Base-by-base conservation (phyloP, 1,139 yeast genomes). In the Taphrina populina region DNA sequence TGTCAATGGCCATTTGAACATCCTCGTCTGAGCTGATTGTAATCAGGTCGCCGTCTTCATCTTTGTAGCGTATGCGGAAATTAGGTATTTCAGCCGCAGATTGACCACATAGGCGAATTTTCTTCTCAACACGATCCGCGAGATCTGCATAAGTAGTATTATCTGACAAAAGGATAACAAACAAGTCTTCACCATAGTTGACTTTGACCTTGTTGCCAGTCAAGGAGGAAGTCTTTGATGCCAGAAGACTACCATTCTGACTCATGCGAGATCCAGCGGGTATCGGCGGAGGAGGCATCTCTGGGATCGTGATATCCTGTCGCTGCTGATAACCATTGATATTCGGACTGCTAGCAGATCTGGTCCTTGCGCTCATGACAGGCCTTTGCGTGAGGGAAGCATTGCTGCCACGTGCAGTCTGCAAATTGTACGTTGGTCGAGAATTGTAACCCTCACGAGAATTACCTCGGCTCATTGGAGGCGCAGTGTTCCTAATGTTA, bases 31-130 rank as follows among this genome's bases (percentile, higher is more conserved):
- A 81, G 64, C 83, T 88, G 72, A 92, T 81, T 53, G 86, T 82
- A 47, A 92, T 95, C 68, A 81, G 84, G 68, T 92, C 98, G 17
- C 95, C 96, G 68, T 92, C 98, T 69, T 92, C 98, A 70, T 92
- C 98, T 67, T 82, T 83, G 66, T 88, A 92, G 68, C 84, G 84
- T 61, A 92, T 75, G 65, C 83, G 78, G 37, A 77, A 67, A 34
- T 72, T 76, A 46, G 70, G 67, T 8, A 67, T 60, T 10, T 69
- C 70, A 19, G 72, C 74, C 17, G 69, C 67, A 5, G 65, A 62
- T 68, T 71, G 64, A 29, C 74, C 73, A 55, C 76, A 71, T 37
- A 73, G 67, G 26, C 76, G 70, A 59, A 78, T 69, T 62, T 76
- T 77, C 52, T 73, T 71, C 60, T 73, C 73, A 10, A 78, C 73